Conservation (phyloP, 2,329 filamentous ascomycete genomes). For the Paecilomyces niveus region DNA sequence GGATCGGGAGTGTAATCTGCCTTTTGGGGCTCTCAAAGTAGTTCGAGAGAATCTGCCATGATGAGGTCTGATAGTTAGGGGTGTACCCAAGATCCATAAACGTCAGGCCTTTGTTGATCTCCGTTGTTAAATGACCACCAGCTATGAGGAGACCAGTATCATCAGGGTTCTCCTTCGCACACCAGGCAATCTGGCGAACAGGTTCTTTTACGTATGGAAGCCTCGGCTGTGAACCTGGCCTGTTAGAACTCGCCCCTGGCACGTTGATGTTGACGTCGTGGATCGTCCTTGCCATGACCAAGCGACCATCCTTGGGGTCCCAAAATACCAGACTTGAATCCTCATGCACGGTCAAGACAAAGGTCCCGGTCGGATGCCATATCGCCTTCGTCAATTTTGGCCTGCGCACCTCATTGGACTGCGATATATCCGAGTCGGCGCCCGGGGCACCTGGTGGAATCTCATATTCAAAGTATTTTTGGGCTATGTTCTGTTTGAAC, state of each 20-base stretch:
- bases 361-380: conserved; percentile 94
- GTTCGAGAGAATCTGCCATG: conserved; percentile 73
- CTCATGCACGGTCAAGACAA: conserved; percentile 78
- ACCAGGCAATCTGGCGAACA: conserved; percentile 78
- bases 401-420: conserved; percentile 55
- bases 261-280: conserved; percentile 67
- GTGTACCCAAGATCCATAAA: conserved; percentile 86
- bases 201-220: conserved; percentile 61
- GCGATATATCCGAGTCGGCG: conserved; percentile 59
- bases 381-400: conserved; percentile 75
- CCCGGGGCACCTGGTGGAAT: conserved; percentile 76
- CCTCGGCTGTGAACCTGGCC: conserved; percentile 38
- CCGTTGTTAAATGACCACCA: conserved; percentile 65
- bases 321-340: conserved; percentile 90
- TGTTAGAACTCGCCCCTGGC: conserved; percentile 43
- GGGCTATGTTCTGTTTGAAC: conserved; percentile 80
- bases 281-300: conserved; percentile 76
- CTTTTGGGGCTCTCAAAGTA: conserved; percentile 73
- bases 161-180: conserved; percentile 86
- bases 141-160: conserved; percentile 84
- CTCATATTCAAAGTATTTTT: conserved; percentile 76
- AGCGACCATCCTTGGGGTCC: conserved; percentile 81
- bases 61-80: conserved; percentile 83
- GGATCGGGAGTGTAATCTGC: conserved; percentile 64
- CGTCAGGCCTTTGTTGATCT: conserved; percentile 67